phyloP scores from a whole-genome alignment of 2,329 filamentous ascomycete genomes.

The Alternaria burnsii region DNA sequence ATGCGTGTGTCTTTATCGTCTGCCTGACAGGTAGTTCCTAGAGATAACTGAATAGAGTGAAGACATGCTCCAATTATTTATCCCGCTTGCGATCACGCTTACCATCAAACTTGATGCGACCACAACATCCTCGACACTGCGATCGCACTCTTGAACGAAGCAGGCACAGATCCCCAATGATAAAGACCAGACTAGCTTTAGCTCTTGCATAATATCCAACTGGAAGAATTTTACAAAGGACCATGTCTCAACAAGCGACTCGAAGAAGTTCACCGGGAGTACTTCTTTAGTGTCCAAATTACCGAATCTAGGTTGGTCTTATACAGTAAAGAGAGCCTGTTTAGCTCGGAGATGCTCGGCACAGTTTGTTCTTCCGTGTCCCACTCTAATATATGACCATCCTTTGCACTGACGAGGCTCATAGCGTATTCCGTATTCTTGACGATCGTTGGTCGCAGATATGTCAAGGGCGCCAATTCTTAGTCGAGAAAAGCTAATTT shows the following conservation, averaged over 20 bases:
- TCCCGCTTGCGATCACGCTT: no score
- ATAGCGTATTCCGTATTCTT: background rate
- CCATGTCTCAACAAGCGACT: background rate
- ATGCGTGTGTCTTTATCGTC: no score
- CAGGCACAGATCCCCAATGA: background rate
- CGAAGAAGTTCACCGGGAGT: background rate
- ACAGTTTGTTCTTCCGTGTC: background rate
- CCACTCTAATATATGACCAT: background rate
- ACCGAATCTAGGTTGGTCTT: background rate
- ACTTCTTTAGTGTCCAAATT: background rate
- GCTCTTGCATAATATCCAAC: slow-evolving; percentile 1
- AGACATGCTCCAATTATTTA: no score
- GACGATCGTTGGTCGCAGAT: background rate
- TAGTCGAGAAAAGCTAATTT: background rate
- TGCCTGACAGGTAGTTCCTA: no score
- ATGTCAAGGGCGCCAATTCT: background rate
- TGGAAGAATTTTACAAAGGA: background rate
- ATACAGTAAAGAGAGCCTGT: background rate
- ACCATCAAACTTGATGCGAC: no score
- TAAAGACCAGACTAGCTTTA: background rate
- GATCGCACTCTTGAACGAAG: no score
- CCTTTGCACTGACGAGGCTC: background rate
- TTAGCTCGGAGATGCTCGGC: background rate
- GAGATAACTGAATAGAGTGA: no score
- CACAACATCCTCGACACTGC: no score